A percentile compares a stretch with the other conserved stretches of the same genome.
Evolutionary conservation across 768 basidiomycete species (phyloP).

Genomic region (Chlorophyllum brunneum): DNA sequence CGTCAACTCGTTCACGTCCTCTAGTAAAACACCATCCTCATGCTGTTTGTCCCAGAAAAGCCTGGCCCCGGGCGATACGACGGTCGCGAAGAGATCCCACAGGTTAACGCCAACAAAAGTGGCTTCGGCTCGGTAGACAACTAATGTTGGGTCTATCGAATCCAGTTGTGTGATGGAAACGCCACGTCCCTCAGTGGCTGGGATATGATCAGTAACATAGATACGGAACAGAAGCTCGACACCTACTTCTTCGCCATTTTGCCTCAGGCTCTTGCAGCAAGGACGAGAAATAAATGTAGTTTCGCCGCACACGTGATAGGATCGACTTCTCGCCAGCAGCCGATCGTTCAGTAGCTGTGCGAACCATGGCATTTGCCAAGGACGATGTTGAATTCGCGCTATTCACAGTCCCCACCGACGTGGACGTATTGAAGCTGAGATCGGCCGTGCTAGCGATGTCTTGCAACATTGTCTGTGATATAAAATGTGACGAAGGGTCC

Average conservation of each 20-base stretch:
- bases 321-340: conserved; percentile 77
- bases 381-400: conserved; percentile 41
- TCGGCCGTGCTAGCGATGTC: conserved; percentile 71
- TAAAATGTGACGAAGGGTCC: conserved; percentile 55
- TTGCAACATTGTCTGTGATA: conserved; percentile 62
- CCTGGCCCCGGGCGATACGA: conserved; percentile 82
- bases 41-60: conserved; percentile 87
- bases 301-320: conserved; percentile 80
- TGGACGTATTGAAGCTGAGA: conserved; percentile 62
- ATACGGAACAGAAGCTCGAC: conserved; percentile 24
- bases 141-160: conserved; percentile 94
- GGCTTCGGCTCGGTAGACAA: conserved; percentile 95
- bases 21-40: conserved; percentile 81
- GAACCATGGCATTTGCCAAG: conserved; percentile 28
- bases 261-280: conserved; percentile 96
- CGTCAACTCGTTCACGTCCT: conserved; percentile 87
- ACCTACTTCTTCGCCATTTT: conserved; percentile 85
- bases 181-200: conserved; percentile 81
- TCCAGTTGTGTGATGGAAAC: conserved; percentile 95
- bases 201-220: conserved; percentile 9
- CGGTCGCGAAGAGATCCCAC: conserved; percentile 90
- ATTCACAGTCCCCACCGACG: conserved; percentile 50
- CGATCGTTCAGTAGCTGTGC: conserved; percentile 42
- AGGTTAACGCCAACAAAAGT: conserved; percentile 94
- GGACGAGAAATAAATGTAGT: conserved; percentile 98